These are phyloP conservation scores for Pulveroboletus sp. DNA, from an alignment of 768 basidiomycete genomes.

Conservation along the genomic window DNA sequence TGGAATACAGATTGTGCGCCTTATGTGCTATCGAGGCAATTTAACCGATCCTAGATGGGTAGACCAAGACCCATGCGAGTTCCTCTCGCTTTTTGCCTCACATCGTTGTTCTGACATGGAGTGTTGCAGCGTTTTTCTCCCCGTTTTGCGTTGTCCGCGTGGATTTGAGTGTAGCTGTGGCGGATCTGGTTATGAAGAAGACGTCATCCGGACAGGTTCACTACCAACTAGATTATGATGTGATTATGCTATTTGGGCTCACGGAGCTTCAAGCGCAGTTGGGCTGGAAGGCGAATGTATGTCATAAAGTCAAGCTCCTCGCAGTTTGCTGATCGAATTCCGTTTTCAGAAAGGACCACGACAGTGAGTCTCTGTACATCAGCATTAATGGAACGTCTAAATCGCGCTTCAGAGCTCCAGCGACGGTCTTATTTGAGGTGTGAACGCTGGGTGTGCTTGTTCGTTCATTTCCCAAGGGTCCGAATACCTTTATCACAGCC, in stretches of 20 bases:
- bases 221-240: constrained; percentile 15
- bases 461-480: too few relatives aligned
- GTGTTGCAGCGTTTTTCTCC: neutral
- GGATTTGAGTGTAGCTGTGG: neutral
- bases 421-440: neutral
- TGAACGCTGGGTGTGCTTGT: neutral
- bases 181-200: neutral
- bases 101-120: too few relatives aligned
- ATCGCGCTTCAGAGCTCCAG: neutral
- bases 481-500: too few relatives aligned
- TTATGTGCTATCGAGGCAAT: too few relatives aligned
- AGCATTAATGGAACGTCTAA: neutral
- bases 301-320: neutral
- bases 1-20: too few relatives aligned
- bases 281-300: constrained; percentile 7
- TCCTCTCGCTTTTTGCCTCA: too few relatives aligned
- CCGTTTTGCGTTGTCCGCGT: neutral
- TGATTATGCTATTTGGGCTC: constrained; percentile 7
- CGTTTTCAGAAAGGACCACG: neutral
- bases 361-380: neutral
- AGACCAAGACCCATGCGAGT: too few relatives aligned
- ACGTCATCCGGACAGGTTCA: neutral
- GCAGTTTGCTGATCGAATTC: neutral
- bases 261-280: constrained; percentile 7
- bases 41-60: too few relatives aligned